These are phyloP conservation scores for Excoecaria cochinchinensis DNA, from an alignment of 345 rosid genomes.

Conservation along the genomic window DNA sequence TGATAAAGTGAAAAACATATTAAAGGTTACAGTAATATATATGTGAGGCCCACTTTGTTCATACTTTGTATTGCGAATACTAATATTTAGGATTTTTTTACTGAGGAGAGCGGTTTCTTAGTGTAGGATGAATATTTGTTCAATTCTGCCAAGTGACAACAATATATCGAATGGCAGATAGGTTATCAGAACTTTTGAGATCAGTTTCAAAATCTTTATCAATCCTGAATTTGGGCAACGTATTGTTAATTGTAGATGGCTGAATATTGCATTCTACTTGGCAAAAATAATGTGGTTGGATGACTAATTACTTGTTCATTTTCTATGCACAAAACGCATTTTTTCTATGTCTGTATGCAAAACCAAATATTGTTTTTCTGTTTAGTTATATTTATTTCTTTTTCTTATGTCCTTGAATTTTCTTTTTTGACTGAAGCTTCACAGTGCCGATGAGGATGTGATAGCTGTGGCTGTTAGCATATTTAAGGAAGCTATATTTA, in stretches of 20 bases:
- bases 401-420: conserved; percentile 12
- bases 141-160: not conserved
- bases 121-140: not conserved
- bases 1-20: not conserved
- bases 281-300: not conserved
- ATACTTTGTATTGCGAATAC: not conserved
- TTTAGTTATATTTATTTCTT: conserved; percentile 19
- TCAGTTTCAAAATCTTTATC: not conserved
- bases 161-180: not conserved
- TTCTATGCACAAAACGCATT: not conserved
- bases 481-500: conserved; percentile 59
- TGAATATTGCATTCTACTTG: conserved; percentile 3
- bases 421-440: conserved; percentile 51
- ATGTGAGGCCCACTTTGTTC: not conserved
- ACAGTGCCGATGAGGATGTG: conserved; percentile 64
- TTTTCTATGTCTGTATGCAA: not conserved
- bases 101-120: not conserved
- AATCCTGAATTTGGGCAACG: not conserved
- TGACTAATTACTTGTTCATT: not conserved
- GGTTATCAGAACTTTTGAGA: not conserved
- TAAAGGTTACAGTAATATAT: not conserved
- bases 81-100: not conserved
- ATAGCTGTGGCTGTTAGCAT: conserved; percentile 59
- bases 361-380: not conserved
- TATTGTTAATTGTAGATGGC: not conserved